Base-by-base conservation (phyloP, 2,329 filamentous ascomycete genomes). In the Plenodomus biglobosus region DNA sequence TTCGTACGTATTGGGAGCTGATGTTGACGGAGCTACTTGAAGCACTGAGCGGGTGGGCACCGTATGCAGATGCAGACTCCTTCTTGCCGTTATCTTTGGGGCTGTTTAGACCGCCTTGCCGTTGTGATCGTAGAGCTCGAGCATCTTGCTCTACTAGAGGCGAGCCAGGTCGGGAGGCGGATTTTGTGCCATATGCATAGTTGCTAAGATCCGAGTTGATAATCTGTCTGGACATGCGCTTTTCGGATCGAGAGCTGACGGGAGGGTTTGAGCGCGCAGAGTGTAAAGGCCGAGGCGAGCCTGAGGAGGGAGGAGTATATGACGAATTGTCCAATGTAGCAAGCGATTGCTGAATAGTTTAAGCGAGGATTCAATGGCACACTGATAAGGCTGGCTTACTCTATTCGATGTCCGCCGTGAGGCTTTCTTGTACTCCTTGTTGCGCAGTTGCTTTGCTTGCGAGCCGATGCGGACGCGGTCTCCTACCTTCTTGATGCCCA, bases 401-500 rank as follows among this genome's bases (percentile, higher is more conserved):
- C 92, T 83, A 76, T 95, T 79, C 39, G 73, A 75, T 21, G 62
- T 90, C 52, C 90, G 84, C 76, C 90, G 91, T 73, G 75, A 78
- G 10, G 72, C 72, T 57, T 74, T 71, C 53, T 74, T 76, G 64
- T 76, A 78, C 44, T 78, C 75, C 53, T 71, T 75, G 53, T 73
- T 77, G 8, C 77, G 65, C 40, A 80, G 76, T 40, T 75, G 67
- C 63, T 79, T 79, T 21, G 75, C 76, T 50, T 78, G 76, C 2
- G 75, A 72, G 38, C 76, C 73, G 52, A 99, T 86, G 55, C 92
- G 88, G 30, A 99, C 92, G 44, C 94, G 86, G 72, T 99, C 94
- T 56, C 94, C 94, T 57, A 99, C 89, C 74, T 97, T 99, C 61
- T 96, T 95, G 61, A 99, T 92, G 37, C 94, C 94, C 84, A 99